Evolutionary conservation across 805 yeast genomes (phyloP), one percentile per base, ranked within the genome.

Genomic region (Ogataea ramenticola): DNA sequence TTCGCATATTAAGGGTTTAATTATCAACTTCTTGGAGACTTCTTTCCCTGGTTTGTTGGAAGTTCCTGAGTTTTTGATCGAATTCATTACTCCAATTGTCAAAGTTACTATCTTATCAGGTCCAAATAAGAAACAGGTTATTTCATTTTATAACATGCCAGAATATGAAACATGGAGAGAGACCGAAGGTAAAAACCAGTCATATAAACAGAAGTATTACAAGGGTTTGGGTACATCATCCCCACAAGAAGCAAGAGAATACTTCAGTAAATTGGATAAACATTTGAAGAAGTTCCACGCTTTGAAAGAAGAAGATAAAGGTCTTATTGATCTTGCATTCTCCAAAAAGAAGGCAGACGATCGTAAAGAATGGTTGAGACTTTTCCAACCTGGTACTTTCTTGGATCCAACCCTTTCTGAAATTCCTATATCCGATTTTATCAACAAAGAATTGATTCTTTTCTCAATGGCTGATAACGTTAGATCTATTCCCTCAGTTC

Each of bases 141-240:
- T 88, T 32, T 74, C 96, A 1, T 93, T 93, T 57, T 93, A 87
- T 63, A 85, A 84, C 43, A 86, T 93, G 93, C 97, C 97, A 3
- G 97, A 93, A 59, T 93, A 87, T 58, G 97, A 91, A 59, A 61
- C 72, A 5, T 93, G 99, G 99, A 78, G 96, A 66, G 91, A 82
- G 42, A 75, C 76, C 4, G 95, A 86, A 54, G 93, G 96, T 33
- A 65, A 67, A 27, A 71, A 66, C 9, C 80, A 79, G 54, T 75
- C 89, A 11, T 93, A 96, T 93, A 78, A 84, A 39, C 95, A 86
- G 55, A 93, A 93, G 75, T 93, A 93, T 70, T 93, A 88, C 70
- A 93, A 93, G 74, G 99, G 99, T 78, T 76, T 93, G 74, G 99
- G 99, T 79, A 89, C 99, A 4, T 91, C 98, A 1, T 74, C 81